These are phyloP conservation scores for Ganoderma resinaceum DNA, from an alignment of 1,284 basidiomycete genomes.

Conservation along the genomic window DNA sequence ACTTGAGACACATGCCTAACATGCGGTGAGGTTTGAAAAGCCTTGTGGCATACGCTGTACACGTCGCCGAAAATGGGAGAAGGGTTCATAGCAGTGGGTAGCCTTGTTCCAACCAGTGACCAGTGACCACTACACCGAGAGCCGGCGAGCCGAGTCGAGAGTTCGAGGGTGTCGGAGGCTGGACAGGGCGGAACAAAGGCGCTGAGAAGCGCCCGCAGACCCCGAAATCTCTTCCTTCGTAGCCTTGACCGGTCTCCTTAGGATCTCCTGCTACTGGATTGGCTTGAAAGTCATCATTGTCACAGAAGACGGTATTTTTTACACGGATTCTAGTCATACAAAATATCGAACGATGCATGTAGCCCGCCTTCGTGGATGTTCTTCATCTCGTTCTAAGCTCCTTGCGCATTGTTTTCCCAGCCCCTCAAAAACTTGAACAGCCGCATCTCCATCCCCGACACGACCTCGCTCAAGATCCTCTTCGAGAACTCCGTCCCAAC, in stretches of 20 bases:
- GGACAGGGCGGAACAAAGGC: too few relatives aligned
- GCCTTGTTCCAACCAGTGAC: background rate
- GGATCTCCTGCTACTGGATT: too few relatives aligned
- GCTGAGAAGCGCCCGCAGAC: background rate
- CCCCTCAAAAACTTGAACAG: constrained; percentile 6
- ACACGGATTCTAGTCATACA: background rate
- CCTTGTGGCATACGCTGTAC: background rate
- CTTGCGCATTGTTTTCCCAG: background rate
- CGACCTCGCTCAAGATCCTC: background rate
- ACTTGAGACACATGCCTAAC: constrained; percentile 18
- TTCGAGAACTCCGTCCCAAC: constrained; percentile 5
- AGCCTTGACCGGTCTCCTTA: too few relatives aligned
- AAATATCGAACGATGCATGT: background rate
- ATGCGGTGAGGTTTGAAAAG: background rate
- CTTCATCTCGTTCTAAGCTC: background rate
- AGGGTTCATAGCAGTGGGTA: background rate
- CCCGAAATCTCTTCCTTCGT: background rate
- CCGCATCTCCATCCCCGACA: constrained; percentile 3
- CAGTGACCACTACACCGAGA: background rate
- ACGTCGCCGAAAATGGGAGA: background rate
- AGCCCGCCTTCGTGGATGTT: background rate
- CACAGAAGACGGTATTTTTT: background rate
- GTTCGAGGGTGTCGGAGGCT: too few relatives aligned
- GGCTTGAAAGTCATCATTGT: background rate
- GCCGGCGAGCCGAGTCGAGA: too few relatives aligned